These are phyloP conservation scores for Penicillium mononematosum DNA, from an alignment of 495 filamentous ascomycete genomes.

Conservation along the genomic window DNA sequence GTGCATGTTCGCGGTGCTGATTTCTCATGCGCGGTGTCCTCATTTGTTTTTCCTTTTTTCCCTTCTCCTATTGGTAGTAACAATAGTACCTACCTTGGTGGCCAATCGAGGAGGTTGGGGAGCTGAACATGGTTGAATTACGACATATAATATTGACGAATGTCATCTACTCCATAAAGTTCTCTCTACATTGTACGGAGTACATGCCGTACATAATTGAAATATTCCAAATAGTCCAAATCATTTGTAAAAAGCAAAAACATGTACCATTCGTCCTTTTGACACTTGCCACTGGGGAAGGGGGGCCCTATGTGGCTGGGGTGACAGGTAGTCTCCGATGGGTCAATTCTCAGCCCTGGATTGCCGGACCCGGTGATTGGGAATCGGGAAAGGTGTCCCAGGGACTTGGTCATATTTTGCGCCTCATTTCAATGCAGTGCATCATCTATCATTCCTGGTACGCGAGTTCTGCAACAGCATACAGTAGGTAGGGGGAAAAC, in stretches of 20 bases:
- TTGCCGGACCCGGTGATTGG: slow-evolving; percentile 1
- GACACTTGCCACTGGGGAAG: slow-evolving; percentile 8
- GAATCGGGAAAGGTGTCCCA: slow-evolving; percentile 1
- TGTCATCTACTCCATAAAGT: neutral
- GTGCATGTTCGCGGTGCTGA: slow-evolving; percentile 18
- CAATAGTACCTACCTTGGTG: neutral
- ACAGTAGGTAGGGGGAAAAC: slow-evolving; percentile 9
- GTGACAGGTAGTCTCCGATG: slow-evolving; percentile 12
- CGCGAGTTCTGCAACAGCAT: slow-evolving; percentile 5
- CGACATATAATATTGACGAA: slow-evolving; percentile 11
- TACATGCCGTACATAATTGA: slow-evolving; percentile 2
- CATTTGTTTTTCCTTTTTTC: neutral
- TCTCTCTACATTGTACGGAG: neutral
- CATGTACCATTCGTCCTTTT: slow-evolving; percentile 11
- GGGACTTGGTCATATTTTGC: slow-evolving; percentile 7
- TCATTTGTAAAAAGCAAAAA: neutral
- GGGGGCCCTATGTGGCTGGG: neutral
- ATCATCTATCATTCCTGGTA: slow-evolving; percentile 9
- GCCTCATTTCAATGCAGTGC: slow-evolving; percentile 10
- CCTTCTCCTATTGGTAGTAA: neutral
- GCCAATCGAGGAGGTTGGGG: slow-evolving; percentile 4
- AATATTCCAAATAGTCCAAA: slow-evolving; percentile 5
- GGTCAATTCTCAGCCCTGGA: slow-evolving; percentile 4
- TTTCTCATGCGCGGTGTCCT: slow-evolving; percentile 12
- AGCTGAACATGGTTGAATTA: slow-evolving; percentile 1